phyloP scores from a whole-genome alignment of 441 rosid genomes.

The Breynia disticha region DNA sequence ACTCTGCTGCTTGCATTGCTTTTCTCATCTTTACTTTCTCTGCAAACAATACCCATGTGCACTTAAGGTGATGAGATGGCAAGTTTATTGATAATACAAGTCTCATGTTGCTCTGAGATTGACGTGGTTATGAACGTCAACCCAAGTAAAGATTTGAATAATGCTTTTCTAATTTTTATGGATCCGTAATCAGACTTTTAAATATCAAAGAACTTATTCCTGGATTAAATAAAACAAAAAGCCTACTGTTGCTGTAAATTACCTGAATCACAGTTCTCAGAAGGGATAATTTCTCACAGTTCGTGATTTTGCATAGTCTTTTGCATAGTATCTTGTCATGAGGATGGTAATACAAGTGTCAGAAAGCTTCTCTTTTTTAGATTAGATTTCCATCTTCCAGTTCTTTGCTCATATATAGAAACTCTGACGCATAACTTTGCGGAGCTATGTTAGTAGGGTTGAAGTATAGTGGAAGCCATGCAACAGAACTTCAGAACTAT shows the following conservation, averaged over 20 bases:
- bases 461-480: slow-evolving; percentile 52
- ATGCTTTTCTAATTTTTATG: too few species aligned
- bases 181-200: too few species aligned
- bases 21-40: slow-evolving; percentile 72
- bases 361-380: slow-evolving; percentile 72
- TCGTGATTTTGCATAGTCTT: slow-evolving; percentile 63
- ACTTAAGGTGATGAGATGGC: neutral
- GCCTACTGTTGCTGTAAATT: too few species aligned
- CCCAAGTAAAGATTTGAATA: too few species aligned
- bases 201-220: too few species aligned
- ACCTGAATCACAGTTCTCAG: slow-evolving; percentile 77
- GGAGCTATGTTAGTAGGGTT: slow-evolving; percentile 49
- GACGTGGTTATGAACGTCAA: too few species aligned
- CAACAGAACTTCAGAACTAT: slow-evolving; percentile 57
- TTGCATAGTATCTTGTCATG: slow-evolving; percentile 77
- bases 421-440: slow-evolving; percentile 71
- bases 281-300: slow-evolving; percentile 65
- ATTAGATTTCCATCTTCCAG: slow-evolving; percentile 69
- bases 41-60: slow-evolving; percentile 53
- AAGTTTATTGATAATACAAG: too few species aligned
- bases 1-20: slow-evolving; percentile 51
- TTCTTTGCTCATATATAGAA: slow-evolving; percentile 77
- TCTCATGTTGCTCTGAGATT: too few species aligned
- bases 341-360: slow-evolving; percentile 58
- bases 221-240: too few species aligned